These are phyloP conservation scores for Xylogone sp. DNA, from an alignment of 2,329 filamentous ascomycete species.

Conservation along the genomic window DNA sequence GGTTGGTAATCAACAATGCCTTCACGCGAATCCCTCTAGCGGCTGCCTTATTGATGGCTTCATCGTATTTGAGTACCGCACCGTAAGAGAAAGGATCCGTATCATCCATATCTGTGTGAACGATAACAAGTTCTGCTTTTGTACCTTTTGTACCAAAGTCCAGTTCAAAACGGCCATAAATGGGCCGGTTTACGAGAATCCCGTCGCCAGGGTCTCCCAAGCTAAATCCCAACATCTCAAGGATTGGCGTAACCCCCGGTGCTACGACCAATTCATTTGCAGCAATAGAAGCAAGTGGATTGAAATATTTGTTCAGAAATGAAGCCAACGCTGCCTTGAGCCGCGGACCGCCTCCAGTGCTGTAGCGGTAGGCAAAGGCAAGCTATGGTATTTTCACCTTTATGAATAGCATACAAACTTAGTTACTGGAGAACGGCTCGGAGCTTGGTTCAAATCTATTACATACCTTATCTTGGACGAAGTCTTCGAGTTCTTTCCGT, in stretches of 20 bases:
- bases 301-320: conserved; percentile 38
- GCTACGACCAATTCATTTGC: conserved; percentile 34
- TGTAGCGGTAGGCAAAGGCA: conserved; percentile 37
- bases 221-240: conserved; percentile 37
- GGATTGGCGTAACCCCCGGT: conserved; percentile 37
- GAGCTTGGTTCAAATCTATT: neutral
- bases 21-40: conserved; percentile 30
- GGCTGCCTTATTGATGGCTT: conserved; percentile 29
- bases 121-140: conserved; percentile 31
- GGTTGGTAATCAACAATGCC: conserved; percentile 36
- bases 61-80: conserved; percentile 32
- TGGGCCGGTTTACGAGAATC: conserved; percentile 40
- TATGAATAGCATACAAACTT: neutral
- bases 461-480: conserved; percentile 31
- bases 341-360: conserved; percentile 31
- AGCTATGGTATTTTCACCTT: conserved; percentile 29
- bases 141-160: conserved; percentile 46
- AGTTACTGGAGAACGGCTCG: neutral
- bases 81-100: conserved; percentile 34
- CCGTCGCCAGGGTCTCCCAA: conserved; percentile 41
- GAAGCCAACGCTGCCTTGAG: conserved; percentile 35
- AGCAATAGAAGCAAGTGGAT: conserved; percentile 29
- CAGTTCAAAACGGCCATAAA: conserved; percentile 45
- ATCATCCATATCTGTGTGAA: conserved; percentile 30
- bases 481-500: conserved; percentile 33